These are phyloP conservation scores for Candolleomyces eurysporus DNA, from an alignment of 768 basidiomycete genomes.

Conservation along the genomic window DNA sequence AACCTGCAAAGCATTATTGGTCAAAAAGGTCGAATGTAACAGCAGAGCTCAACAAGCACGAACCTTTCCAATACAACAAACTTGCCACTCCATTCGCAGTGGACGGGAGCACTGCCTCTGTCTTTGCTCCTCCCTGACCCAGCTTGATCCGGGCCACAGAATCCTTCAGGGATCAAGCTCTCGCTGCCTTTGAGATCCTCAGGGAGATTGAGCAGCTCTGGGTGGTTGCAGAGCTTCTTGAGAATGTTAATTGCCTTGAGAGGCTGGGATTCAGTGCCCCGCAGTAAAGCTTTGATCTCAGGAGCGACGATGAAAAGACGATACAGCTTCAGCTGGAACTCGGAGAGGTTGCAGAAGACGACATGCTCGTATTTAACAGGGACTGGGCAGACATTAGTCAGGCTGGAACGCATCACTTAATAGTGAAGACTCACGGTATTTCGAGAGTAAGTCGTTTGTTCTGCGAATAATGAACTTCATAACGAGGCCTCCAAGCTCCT, in stretches of 20 bases:
- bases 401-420: conserved; percentile 5
- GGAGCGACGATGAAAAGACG: conserved; percentile 89
- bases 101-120: conserved; percentile 50
- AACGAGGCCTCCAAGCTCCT: conserved; percentile 83
- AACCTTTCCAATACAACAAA: conserved; percentile 92
- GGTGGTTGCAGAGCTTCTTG: conserved; percentile 95
- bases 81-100: conserved; percentile 87
- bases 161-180: conserved; percentile 77
- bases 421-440: conserved; percentile 68
- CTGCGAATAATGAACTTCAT: conserved; percentile 93
- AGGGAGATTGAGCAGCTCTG: conserved; percentile 84
- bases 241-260: conserved; percentile 93
- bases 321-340: conserved; percentile 83
- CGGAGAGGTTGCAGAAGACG: conserved; percentile 85
- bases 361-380: conserved; percentile 99
- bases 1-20: conserved; percentile 50
- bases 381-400: conserved; percentile 46
- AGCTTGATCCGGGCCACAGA: conserved; percentile 46
- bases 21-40: neutral
- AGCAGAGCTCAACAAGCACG: conserved; percentile 9
- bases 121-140: conserved; percentile 38
- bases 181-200: conserved; percentile 83
- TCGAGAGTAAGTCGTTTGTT: conserved; percentile 91
- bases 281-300: conserved; percentile 85
- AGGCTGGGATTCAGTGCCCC: conserved; percentile 88